A percentile compares a stretch with the other conserved stretches of the same genome.
phyloP scores from a whole-genome alignment of 2,329 filamentous ascomycete genomes.

The Nannizziopsis arthrosporioides region DNA sequence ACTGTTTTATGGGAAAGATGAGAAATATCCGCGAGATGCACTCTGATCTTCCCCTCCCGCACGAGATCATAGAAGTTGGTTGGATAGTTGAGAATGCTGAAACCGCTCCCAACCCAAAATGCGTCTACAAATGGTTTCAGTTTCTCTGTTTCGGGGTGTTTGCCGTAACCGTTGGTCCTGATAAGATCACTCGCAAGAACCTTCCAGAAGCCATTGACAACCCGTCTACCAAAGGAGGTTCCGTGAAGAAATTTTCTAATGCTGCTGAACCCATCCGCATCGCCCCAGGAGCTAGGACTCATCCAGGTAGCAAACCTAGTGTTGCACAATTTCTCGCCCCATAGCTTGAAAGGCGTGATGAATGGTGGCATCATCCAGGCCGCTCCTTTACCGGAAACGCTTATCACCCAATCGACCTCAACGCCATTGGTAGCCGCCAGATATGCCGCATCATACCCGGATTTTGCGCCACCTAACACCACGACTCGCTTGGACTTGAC shows the following conservation, averaged over 20 bases:
- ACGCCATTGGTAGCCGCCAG: constrained; percentile 41
- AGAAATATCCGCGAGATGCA: constrained; percentile 46
- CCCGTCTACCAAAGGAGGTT: constrained; percentile 35
- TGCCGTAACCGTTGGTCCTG: constrained; percentile 36
- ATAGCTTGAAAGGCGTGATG: constrained; percentile 56
- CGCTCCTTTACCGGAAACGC: constrained; percentile 48
- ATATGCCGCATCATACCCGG: constrained; percentile 50
- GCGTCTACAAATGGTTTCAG: constrained; percentile 36
- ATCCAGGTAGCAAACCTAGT: constrained; percentile 62
- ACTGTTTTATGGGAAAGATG: constrained; percentile 37
- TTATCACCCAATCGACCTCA: constrained; percentile 47
- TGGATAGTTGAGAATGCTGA: constrained; percentile 52
- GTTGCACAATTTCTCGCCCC: constrained; percentile 56
- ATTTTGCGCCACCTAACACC: constrained; percentile 50
- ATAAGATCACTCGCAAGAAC: constrained; percentile 41
- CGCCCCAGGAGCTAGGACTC: constrained; percentile 61
- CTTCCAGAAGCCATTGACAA: constrained; percentile 44
- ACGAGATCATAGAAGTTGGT: constrained; percentile 48
- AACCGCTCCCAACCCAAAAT: constrained; percentile 45
- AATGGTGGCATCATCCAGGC: constrained; percentile 48
- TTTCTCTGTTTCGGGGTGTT: constrained; percentile 35
- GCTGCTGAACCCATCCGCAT: constrained; percentile 43
- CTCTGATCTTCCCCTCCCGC: constrained; percentile 40
- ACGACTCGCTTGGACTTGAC: constrained; percentile 33
- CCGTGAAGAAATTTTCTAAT: constrained; percentile 37